Conservation (phyloP, 169 alveolate genomes). For the Fabrea salina region DNA sequence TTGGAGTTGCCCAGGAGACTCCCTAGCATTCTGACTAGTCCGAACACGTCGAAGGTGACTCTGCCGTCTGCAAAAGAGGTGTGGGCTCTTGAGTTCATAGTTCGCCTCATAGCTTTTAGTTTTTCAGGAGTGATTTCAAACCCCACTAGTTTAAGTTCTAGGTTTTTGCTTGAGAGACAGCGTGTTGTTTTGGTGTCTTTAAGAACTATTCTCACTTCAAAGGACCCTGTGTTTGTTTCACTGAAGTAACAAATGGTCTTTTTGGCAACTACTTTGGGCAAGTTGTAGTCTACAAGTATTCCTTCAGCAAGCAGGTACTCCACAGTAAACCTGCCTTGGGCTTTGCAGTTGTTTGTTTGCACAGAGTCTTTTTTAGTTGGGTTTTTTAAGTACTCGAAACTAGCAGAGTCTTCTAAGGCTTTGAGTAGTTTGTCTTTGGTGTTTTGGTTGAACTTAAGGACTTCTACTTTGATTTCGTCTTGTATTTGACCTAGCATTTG, state of each 20-base stretch:
- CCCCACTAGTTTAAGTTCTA: constrained; percentile 25
- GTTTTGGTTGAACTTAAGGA: constrained; percentile 5
- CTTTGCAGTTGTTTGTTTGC: neutral
- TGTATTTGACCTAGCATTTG: constrained; percentile 23
- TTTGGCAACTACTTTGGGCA: constrained; percentile 7
- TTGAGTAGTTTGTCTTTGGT: neutral
- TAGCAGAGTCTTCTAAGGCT: neutral
- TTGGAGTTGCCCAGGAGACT: constrained; percentile 27
- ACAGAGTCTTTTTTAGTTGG: neutral
- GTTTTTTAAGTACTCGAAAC: too few species aligned
- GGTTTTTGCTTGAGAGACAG: constrained; percentile 28
- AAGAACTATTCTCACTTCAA: constrained; percentile 19
- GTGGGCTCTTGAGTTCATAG: constrained; percentile 33
- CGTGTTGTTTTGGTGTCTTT: constrained; percentile 2
- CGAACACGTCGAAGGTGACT: constrained; percentile 23
- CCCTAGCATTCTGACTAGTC: constrained; percentile 24
- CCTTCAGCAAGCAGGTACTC: neutral
- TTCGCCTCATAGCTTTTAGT: constrained; percentile 34
- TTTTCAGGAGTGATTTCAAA: constrained; percentile 24
- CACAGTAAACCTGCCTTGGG: constrained; percentile 36
- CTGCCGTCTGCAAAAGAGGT: constrained; percentile 26
- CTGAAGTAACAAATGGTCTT: constrained; percentile 16
- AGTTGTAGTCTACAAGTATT: neutral
- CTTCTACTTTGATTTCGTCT: neutral
- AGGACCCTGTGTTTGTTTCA: constrained; percentile 18